phyloP scores from a whole-genome alignment of 345 rosid species.

The Salix suchowensis region DNA sequence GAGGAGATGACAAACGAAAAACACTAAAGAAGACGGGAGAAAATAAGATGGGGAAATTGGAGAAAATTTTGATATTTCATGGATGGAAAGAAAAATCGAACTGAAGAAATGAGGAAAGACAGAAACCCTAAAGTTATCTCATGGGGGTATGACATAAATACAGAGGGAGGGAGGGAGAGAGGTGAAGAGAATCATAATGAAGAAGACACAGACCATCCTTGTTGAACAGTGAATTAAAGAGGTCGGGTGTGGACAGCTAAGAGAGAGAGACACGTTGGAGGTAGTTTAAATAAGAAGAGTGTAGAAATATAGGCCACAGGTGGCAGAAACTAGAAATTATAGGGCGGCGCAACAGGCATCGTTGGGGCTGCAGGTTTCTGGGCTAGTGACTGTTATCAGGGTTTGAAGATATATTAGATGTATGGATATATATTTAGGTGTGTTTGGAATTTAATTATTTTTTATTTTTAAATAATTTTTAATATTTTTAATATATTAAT shows the following conservation, averaged over 20 bases:
- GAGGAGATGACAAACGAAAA: too few species aligned
- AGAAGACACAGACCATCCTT: constrained; percentile 6
- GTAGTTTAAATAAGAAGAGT: neutral
- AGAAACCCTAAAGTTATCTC: neutral
- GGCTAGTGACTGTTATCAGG: neutral
- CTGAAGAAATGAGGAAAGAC: neutral
- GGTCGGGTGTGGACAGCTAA: constrained; percentile 43
- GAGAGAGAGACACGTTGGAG: constrained; percentile 4
- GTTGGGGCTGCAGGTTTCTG: neutral
- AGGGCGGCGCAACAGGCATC: constrained; percentile 32
- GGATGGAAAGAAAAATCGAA: neutral
- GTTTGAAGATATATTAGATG: too few species aligned
- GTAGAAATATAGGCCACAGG: constrained; percentile 33
- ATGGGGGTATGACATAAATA: neutral
- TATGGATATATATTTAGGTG: too few species aligned
- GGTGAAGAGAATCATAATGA: constrained; percentile 3
- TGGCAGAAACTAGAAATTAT: constrained; percentile 15
- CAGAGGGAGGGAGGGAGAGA: neutral
- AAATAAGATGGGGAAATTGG: accelerated
- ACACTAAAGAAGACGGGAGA: too few species aligned
- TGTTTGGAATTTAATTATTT: too few species aligned
- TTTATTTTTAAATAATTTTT: too few species aligned
- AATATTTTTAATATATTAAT: too few species aligned
- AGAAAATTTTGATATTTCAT: neutral
- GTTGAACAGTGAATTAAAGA: constrained; percentile 32